These are phyloP conservation scores for Kodamaea lidongshanica DNA, from an alignment of 805 yeast species.

Conservation along the genomic window DNA sequence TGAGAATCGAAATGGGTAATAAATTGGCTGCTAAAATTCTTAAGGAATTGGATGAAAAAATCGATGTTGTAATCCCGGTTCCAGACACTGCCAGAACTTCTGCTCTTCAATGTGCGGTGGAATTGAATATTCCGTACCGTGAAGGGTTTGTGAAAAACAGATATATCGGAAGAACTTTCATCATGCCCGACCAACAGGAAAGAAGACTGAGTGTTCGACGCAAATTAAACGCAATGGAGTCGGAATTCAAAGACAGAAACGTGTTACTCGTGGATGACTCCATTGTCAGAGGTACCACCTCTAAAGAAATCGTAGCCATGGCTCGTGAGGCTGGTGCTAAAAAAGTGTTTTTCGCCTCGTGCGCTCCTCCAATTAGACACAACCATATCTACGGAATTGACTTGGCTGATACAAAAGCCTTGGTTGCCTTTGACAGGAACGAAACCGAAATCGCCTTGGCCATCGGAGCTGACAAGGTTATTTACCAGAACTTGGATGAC, in stretches of 20 bases:
- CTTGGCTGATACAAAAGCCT: slow-evolving; percentile 88
- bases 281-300: slow-evolving; percentile 95
- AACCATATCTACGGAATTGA: slow-evolving; percentile 98
- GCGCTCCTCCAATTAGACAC: slow-evolving; percentile 95
- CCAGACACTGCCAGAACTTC: slow-evolving; percentile 98
- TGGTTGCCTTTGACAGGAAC: slow-evolving; percentile 78
- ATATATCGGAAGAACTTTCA: slow-evolving; percentile 95
- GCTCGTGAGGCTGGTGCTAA: slow-evolving; percentile 98
- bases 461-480: slow-evolving; percentile 86
- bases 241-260: slow-evolving; percentile 78
- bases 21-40: slow-evolving; percentile 72
- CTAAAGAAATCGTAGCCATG: slow-evolving; percentile 93
- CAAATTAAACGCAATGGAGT: slow-evolving; percentile 92
- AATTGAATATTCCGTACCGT: slow-evolving; percentile 75
- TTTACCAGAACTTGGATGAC: slow-evolving; percentile 82
- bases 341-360: slow-evolving; percentile 91
- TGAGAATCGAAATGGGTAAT: slow-evolving; percentile 90
- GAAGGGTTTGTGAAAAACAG: slow-evolving; percentile 97
- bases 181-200: slow-evolving; percentile 96
- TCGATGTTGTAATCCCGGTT: slow-evolving; percentile 95
- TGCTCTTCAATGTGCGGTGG: slow-evolving; percentile 85
- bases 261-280: slow-evolving; percentile 95
- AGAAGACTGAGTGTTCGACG: slow-evolving; percentile 90
- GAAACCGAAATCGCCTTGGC: slow-evolving; percentile 70
- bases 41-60: slow-evolving; percentile 42